Percentiles rank a stretch among this genome's conserved stretches.
Evolutionary conservation across 306 rosid species (phyloP).

Genomic region (Lablab purpureus): DNA sequence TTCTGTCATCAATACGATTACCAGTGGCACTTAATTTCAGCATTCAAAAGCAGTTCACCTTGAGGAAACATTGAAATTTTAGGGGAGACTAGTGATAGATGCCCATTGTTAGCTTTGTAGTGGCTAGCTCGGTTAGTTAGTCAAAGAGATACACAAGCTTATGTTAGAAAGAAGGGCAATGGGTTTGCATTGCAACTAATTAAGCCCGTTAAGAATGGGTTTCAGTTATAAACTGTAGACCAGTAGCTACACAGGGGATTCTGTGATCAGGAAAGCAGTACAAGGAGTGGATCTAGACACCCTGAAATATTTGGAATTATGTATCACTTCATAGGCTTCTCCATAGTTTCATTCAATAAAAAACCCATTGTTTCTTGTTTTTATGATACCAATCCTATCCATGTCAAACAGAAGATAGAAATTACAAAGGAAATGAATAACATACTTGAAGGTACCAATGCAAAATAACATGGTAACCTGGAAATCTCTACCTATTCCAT

Average conservation of each 20-base stretch:
- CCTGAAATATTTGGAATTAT: background rate
- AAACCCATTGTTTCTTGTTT: background rate
- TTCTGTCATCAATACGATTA: background rate
- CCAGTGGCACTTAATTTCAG: background rate
- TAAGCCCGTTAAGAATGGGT: background rate
- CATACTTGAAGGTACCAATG: slow-evolving; percentile 12
- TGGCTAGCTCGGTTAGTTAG: background rate
- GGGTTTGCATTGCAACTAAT: background rate
- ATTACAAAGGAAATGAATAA: slow-evolving; percentile 11
- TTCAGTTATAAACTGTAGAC: background rate
- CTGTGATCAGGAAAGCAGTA: background rate
- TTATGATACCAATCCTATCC: background rate
- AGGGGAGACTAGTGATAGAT: background rate
- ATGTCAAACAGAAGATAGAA: slow-evolving; percentile 25
- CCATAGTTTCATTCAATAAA: background rate
- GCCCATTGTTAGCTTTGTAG: background rate
- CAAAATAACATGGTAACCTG: slow-evolving; percentile 21
- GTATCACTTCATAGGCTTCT: background rate
- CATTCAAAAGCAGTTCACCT: background rate
- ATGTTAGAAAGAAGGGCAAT: background rate
- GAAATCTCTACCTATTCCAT: slow-evolving; percentile 77
- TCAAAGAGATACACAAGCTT: background rate
- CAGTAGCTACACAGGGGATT: background rate
- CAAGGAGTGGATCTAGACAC: background rate
- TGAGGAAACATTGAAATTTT: background rate